These are phyloP conservation scores for Paraglomus brasilianum DNA, from an alignment of 192 early-diverging fungal genomes.

Conservation along the genomic window DNA sequence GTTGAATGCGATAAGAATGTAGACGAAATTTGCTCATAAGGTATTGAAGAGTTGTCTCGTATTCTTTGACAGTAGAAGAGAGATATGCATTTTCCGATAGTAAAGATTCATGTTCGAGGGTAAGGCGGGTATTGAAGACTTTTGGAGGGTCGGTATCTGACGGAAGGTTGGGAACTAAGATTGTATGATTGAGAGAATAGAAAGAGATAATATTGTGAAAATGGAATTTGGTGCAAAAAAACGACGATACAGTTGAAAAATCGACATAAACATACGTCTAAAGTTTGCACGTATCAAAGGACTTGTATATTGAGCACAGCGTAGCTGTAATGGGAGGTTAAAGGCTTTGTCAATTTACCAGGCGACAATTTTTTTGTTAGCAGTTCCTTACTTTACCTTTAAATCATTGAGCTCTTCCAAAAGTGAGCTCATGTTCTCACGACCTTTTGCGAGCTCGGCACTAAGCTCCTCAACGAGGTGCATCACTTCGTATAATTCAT, in stretches of 20 bases:
- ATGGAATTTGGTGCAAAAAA: not conserved
- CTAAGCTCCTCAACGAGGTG: no score
- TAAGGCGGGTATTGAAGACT: constrained; percentile 15
- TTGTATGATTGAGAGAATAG: not conserved
- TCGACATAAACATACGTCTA: not conserved
- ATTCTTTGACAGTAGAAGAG: constrained; percentile 27
- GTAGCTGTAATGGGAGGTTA: no score
- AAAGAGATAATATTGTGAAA: not conserved
- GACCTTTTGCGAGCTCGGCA: no score
- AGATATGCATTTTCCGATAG: constrained; percentile 26
- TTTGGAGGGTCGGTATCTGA: constrained; percentile 21
- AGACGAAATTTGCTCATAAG: constrained; percentile 29
- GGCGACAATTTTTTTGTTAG: no score
- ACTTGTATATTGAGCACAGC: not conserved
- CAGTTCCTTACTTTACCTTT: no score
- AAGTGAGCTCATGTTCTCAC: no score
- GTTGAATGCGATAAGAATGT: constrained; percentile 27
- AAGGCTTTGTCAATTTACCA: no score
- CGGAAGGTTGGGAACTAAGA: not conserved
- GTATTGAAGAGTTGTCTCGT: constrained; percentile 19
- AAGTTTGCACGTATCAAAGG: constrained; percentile 3
- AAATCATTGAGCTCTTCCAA: no score
- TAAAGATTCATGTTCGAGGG: constrained; percentile 21
- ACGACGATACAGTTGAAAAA: not conserved
- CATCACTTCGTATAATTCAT: no score